Evolutionary conservation across 2,329 filamentous ascomycete species (phyloP).

Genomic region (Colletotrichum cuscutae): DNA sequence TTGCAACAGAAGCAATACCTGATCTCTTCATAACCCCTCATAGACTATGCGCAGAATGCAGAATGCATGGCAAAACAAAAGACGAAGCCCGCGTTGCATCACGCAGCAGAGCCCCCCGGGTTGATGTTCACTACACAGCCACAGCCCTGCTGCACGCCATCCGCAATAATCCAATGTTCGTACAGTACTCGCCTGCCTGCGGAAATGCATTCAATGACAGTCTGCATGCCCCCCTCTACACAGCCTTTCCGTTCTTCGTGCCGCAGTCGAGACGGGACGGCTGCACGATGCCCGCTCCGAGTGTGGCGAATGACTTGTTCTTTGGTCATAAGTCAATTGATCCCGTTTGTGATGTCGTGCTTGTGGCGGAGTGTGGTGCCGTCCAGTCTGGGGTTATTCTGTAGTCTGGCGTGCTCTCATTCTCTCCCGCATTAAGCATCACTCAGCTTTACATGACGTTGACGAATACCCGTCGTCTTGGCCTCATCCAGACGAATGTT

Average conservation of each 20-base stretch:
- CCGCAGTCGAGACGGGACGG: conserved; percentile 10
- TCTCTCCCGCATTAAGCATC: not conserved
- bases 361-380: not conserved
- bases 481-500: not conserved
- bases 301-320: not conserved
- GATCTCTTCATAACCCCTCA: too few relatives aligned
- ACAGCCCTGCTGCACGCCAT: conserved; percentile 14
- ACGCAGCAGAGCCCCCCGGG: not conserved
- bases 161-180: not conserved
- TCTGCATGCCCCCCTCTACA: not conserved
- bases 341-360: not conserved
- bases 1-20: too few relatives aligned
- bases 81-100: not conserved
- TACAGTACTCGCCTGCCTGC: not conserved
- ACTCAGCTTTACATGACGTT: not conserved
- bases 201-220: not conserved
- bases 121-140: conserved; percentile 19
- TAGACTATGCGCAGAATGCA: not conserved
- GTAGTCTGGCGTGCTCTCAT: not conserved
- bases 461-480: not conserved
- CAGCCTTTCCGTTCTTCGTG: conserved; percentile 8
- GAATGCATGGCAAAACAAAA: not conserved
- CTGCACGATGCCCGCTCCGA: not conserved
- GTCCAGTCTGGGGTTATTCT: not conserved
- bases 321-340: not conserved